Evolutionary conservation across 1,284 basidiomycete species (phyloP).

Genomic region (Irpex sp.): DNA sequence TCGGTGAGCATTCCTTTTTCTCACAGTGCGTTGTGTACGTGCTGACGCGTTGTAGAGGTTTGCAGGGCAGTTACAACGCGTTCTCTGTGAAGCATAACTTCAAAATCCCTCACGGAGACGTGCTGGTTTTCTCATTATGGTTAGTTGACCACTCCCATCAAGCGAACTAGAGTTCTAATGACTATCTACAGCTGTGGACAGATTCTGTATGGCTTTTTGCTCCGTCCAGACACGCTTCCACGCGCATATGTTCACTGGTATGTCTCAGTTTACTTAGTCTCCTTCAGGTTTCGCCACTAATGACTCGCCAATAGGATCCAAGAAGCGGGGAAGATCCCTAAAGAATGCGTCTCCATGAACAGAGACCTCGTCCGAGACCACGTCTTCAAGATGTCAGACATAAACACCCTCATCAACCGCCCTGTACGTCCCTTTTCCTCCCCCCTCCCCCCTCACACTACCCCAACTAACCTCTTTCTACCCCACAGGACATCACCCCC

Average conservation of each 20-base stretch:
- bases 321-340: slow-evolving; percentile 65
- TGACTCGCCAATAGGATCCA: slow-evolving; percentile 40
- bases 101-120: slow-evolving; percentile 80
- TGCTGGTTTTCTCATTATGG: slow-evolving; percentile 82
- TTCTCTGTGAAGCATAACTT: slow-evolving; percentile 64
- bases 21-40: too few species aligned
- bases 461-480: slow-evolving; percentile 15
- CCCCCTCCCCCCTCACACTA: too few species aligned
- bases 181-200: slow-evolving; percentile 66
- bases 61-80: slow-evolving; percentile 83
- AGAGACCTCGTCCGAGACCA: slow-evolving; percentile 55
- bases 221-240: slow-evolving; percentile 82
- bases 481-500: slow-evolving; percentile 37
- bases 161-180: background rate
- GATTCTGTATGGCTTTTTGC: slow-evolving; percentile 83
- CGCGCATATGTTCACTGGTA: slow-evolving; percentile 76
- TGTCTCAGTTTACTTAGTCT: slow-evolving; percentile 15
- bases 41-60: slow-evolving; percentile 45
- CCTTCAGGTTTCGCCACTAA: background rate
- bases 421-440: slow-evolving; percentile 34
- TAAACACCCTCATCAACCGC: slow-evolving; percentile 52
- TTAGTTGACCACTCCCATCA: slow-evolving; percentile 21
- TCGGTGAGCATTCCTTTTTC: slow-evolving; percentile 46
- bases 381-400: slow-evolving; percentile 48
- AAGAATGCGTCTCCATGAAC: slow-evolving; percentile 61